A percentile compares a stretch with the other conserved stretches of the same genome.
phyloP scores from a whole-genome alignment of 1,284 basidiomycete genomes.

The Exobasidium rhododendri region DNA sequence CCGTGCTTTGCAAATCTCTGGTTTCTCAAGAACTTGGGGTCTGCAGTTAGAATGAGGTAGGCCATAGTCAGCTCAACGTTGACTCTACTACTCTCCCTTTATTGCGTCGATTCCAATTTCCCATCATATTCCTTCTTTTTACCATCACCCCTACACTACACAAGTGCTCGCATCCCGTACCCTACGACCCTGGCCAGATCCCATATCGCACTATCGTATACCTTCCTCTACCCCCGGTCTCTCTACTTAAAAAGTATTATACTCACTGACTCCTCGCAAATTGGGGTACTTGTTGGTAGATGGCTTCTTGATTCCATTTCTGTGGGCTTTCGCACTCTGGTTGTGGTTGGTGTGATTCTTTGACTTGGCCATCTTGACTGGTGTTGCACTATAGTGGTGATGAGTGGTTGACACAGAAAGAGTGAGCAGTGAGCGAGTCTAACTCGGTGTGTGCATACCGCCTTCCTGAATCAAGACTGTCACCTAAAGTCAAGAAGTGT shows the following conservation, averaged over 20 bases:
- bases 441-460: neutral
- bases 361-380: constrained; percentile 21
- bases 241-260: neutral
- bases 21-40: constrained; percentile 88
- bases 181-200: neutral
- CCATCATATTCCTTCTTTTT: neutral
- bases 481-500: no score
- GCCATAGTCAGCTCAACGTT: neutral
- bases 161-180: no score
- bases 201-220: neutral
- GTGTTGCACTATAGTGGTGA: neutral
- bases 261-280: constrained; percentile 72
- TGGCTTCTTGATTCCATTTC: constrained; percentile 66
- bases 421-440: neutral
- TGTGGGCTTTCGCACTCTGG: constrained; percentile 80
- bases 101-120: neutral
- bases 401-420: no score
- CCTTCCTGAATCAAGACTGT: neutral
- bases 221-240: constrained; percentile 3
- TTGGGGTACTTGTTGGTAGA: constrained; percentile 74
- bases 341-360: constrained; percentile 27
- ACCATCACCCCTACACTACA: no score
- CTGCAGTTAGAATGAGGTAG: constrained; percentile 44
- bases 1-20: constrained; percentile 72
- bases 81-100: no score